These are phyloP conservation scores for Capsicum baccatum DNA, from an alignment of 257 asterid species.

Conservation along the genomic window DNA sequence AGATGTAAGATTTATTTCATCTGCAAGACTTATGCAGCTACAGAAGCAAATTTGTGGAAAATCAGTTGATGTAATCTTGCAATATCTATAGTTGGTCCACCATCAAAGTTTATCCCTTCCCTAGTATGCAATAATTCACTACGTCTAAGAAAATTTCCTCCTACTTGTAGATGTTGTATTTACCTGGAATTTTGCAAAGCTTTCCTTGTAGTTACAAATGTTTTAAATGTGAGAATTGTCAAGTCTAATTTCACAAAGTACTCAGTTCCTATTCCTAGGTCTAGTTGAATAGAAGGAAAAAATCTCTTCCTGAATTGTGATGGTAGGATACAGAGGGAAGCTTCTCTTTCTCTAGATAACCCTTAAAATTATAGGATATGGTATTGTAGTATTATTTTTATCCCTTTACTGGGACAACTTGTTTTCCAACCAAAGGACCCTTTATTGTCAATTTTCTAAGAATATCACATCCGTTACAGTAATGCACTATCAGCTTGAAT, in stretches of 20 bases:
- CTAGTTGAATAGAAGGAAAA: not conserved
- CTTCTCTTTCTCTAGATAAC: conserved; percentile 27
- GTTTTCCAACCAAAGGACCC: too few species aligned
- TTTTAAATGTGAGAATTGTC: not conserved
- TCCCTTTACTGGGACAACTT: too few species aligned
- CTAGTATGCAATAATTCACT: conserved; percentile 36
- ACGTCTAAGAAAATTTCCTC: conserved; percentile 16
- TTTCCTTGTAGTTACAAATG: not conserved
- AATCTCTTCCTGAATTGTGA: not conserved
- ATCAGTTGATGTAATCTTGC: conserved; percentile 44
- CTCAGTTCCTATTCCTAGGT: not conserved
- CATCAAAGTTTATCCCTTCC: conserved; percentile 43
- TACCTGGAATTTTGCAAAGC: not conserved
- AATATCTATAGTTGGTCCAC: conserved; percentile 37
- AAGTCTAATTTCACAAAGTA: not conserved
- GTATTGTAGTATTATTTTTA: too few species aligned
- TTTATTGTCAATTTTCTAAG: not conserved
- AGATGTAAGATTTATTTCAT: conserved; percentile 23
- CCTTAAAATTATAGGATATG: too few species aligned
- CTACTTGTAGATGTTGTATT: not conserved
- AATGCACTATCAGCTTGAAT: not conserved
- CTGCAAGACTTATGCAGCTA: conserved; percentile 43
- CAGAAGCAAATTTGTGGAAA: conserved; percentile 42
- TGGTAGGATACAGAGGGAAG: not conserved
- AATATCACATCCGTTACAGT: not conserved